A percentile compares a stretch with the other conserved stretches of the same genome.
Conservation (phyloP, 495 filamentous ascomycete species). For the Penicillium canescens region DNA sequence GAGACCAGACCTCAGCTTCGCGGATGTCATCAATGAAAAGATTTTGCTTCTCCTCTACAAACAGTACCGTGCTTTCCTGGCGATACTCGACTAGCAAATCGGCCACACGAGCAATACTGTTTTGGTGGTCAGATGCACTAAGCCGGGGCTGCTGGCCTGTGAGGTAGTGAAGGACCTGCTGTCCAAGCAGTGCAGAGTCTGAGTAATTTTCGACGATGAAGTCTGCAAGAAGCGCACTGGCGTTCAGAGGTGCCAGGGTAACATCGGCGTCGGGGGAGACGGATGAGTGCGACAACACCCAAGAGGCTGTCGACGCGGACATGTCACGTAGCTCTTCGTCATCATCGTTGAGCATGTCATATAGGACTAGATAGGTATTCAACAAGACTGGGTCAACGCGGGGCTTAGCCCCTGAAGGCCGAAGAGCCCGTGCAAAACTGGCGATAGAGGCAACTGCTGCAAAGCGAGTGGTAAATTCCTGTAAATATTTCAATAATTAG, state of each 20-base stretch:
- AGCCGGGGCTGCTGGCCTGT: constrained; percentile 25
- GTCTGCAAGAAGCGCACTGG: constrained; percentile 42
- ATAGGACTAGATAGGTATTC: constrained; percentile 52
- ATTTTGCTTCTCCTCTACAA: constrained; percentile 88
- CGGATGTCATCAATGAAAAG: constrained; percentile 77
- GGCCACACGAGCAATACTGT: constrained; percentile 36
- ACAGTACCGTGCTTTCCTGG: constrained; percentile 70
- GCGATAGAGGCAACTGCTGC: constrained; percentile 51
- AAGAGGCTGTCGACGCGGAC: constrained; percentile 55
- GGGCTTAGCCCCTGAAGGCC: constrained; percentile 25
- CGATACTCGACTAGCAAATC: constrained; percentile 48
- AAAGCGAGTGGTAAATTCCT: constrained; percentile 68
- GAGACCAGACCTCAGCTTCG: constrained; percentile 67
- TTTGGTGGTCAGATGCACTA: constrained; percentile 19
- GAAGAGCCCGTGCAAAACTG: constrained; percentile 32
- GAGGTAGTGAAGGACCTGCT: constrained; percentile 28
- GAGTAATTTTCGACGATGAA: constrained; percentile 44
- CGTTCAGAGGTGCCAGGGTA: constrained; percentile 45
- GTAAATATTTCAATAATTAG: background rate
- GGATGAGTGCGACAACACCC: constrained; percentile 39
- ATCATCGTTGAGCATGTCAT: constrained; percentile 78
- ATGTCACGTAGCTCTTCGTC: constrained; percentile 81
- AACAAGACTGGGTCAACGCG: constrained; percentile 33
- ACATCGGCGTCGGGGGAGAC: constrained; percentile 30
- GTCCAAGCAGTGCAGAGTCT: constrained; percentile 33